Evolutionary conservation across 768 basidiomycete genomes (phyloP), one percentile per base, ranked within the genome.

Genomic region (Agaricus sinodeliciosus): DNA sequence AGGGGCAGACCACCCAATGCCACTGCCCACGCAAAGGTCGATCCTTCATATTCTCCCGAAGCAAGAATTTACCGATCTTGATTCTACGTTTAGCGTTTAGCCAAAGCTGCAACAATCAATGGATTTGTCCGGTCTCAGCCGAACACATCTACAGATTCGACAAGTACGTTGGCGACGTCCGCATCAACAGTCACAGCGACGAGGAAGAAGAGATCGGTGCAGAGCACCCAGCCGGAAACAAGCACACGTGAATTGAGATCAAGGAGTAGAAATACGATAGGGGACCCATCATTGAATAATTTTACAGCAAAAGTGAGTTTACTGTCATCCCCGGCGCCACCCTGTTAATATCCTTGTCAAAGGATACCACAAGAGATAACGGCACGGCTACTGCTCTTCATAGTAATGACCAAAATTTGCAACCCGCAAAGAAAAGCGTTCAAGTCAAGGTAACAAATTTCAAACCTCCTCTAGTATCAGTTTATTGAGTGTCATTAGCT

Each of bases 161-260:
- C 62, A 39, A 66, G 62, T 53, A 60, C 66, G 49, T 65, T 68
- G n/a, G 67, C 64, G 6, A 62, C 72, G 43, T 70, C 71, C 22
- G 37, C 47, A 34, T 43, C 52, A n/a, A 19, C 52, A 3, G 45
- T 48, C 3, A 48, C 47, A 13, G 68, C 70, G 12, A 57, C 67
- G 26, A 72, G 70, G 54, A 68, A 73, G 59, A 73, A 70, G 61
- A 69, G 69, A 47, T 54, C 61, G 12, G 59, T 63, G 16, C 67
- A 65, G 40, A 62, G 61, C 27, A 52, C 57, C 40, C 66, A 62
- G 41, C 57, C 63, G 4, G 52, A 54, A 12, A 60, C 69, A 25
- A 73, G 69, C 54, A 72, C 70, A 6, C 68, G 76, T 22, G 71
- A 75, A 56, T 58, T 78, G 39, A 71, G 78, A 34, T 77, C 78